Evolutionary conservation across 176 grass and related monocot species (phyloP).

Genomic region (Neostapfia colusana): DNA sequence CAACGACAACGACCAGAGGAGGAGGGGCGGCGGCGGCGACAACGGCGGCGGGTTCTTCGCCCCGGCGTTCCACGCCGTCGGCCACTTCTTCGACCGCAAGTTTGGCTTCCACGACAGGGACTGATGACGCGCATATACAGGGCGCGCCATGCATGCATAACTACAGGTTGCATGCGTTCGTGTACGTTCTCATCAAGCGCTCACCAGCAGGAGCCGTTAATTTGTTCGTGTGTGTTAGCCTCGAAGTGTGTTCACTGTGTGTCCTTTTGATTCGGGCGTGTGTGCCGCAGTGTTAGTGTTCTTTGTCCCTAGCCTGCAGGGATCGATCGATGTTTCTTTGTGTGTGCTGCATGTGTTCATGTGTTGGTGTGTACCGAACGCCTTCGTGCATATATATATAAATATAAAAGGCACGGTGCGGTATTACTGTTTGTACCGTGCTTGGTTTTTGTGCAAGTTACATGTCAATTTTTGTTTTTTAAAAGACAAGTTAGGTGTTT

Average conservation of each 20-base stretch:
- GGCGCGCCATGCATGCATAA: background rate
- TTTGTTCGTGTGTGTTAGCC: background rate
- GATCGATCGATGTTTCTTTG: background rate
- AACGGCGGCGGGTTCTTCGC: conserved; percentile 41
- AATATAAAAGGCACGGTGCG: background rate
- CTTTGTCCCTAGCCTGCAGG: background rate
- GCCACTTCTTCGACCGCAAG: conserved; percentile 43
- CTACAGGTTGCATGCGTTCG: too few relatives aligned
- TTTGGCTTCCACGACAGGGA: conserved; percentile 23
- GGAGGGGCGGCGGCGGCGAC: conserved; percentile 3
- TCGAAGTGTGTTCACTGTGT: background rate
- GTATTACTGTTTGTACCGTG: background rate
- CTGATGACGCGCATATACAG: background rate
- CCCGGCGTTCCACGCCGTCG: conserved; percentile 42
- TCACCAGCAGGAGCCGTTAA: background rate
- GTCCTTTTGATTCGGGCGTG: background rate
- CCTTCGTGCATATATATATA: too few relatives aligned
- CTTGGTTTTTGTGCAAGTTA: background rate
- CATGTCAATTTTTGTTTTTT: background rate
- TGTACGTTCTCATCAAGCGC: background rate
- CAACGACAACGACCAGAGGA: background rate
- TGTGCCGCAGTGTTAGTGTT: background rate
- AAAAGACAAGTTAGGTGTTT: too few relatives aligned
- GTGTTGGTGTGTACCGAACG: background rate
- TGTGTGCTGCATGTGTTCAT: background rate